A percentile compares a stretch with the other conserved stretches of the same genome.
phyloP scores from a whole-genome alignment of 148 eudicot species.

The Vaccinium vitisidaea region DNA sequence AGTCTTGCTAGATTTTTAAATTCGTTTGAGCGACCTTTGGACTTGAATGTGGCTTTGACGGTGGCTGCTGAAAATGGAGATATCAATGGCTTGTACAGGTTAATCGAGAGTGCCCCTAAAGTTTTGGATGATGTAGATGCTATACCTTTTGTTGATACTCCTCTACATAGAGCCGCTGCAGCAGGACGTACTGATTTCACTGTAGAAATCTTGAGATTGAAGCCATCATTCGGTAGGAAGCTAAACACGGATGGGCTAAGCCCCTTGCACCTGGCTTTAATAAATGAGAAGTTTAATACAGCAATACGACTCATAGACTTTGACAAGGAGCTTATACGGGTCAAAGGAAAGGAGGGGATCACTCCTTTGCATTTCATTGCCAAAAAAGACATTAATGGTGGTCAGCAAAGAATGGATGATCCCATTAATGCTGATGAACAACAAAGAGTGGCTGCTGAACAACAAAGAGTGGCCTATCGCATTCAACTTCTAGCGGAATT shows the following conservation, averaged over 20 bases:
- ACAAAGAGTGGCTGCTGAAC: no score
- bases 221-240: not conserved
- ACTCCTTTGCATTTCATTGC: not conserved
- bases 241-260: not conserved
- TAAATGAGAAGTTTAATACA: not conserved
- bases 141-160: not conserved
- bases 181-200: not conserved
- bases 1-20: no score
- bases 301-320: not conserved
- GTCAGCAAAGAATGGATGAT: not conserved
- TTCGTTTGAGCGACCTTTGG: no score
- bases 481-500: no score
- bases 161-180: not conserved
- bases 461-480: not conserved
- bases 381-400: not conserved
- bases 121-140: not conserved
- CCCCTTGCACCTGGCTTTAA: constrained; percentile 6
- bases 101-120: not conserved
- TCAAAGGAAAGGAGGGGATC: not conserved
- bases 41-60: not conserved
- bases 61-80: not conserved
- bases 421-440: not conserved
- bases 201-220: not conserved
- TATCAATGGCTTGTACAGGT: not conserved
- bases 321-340: not conserved